Base-by-base conservation (phyloP, 441 rosid genomes). In the Sinapis alba region DNA sequence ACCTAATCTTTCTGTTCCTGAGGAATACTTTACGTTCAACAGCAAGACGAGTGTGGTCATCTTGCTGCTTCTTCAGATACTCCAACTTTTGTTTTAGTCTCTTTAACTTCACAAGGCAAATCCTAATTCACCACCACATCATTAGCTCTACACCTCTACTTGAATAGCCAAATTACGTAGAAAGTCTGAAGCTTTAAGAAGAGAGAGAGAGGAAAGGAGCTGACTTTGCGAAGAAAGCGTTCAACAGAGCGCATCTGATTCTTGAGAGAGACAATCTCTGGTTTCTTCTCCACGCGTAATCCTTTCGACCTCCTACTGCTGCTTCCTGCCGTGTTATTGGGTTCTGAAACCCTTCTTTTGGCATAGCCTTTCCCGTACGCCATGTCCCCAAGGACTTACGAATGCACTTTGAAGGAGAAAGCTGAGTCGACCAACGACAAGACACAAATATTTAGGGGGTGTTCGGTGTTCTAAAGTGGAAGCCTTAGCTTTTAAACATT, bases 281-380 rank as follows among this genome's bases (percentile, higher is more conserved):
- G 79, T 81, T 88, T 91, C 90, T 90, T 91, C 41, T 91, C 96
- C 0, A 84, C 89, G n/a, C 79, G 85, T 3, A 84, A 79, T 7
- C 81, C 90, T 73, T 87, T 94, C 18, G 96, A 86, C 41, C 94
- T 93, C 54, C 98, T 91, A 11, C 88, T 86, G 72, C 85, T 86
- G 71, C 86, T 86, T 69, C 86, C 88, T 69, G 85, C 89, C 18
- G 90, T 84, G 8, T 88, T 83, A 53, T 91, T 74, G 38, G 88
- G 89, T 73, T 85, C 90, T 7, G 89, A 87, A 45, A 89, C 87
- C 68, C 89, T 76, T 58, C 94, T 90, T 83, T 86, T 91, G 62
- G 88, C 91, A 71, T 87, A 88, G 74, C 96, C 98, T 58, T n/a
- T n/a, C n/a, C 98, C 96, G 68, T 93, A 97, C 73, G 97, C 96